Evolutionary conservation across 2,329 filamentous ascomycete species (phyloP), one percentile per base, ranked within the genome.

Genomic region (Apiospora rasikravindrae): DNA sequence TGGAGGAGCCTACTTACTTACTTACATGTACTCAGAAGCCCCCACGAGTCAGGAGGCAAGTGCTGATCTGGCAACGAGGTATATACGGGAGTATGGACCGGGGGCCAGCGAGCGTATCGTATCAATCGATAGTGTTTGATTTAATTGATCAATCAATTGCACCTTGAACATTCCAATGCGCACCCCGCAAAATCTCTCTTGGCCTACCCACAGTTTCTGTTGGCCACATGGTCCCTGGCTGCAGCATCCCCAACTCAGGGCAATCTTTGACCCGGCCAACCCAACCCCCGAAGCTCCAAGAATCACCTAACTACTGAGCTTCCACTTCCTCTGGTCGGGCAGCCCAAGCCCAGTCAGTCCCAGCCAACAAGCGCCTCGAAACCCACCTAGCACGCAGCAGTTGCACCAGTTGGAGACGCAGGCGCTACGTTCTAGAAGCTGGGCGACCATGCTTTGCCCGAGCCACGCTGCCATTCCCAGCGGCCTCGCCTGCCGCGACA

Each of bases 401-500:
- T 44, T 67, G 37, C 33, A 40, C 37, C 22, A 67, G 44, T 26
- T 67, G 37, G 64, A 45, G 64, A 66, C 33, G 33, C 61, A 2
- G 40, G 16, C 29, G 40, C 61, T 22, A 66, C 7, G 4, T 42
- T 44, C 37, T 42, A 44, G 40, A 67, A 67, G 40, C 42, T 67
- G 64, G 22, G 40, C n/a, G 37, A 26, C 40, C 42, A 67, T 72
- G 51, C 26, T 57, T 57, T 33, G 24, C 51, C 51, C 51, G 51
- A 57, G 26, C 51, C 51, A 57, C 26, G 51, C 51, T 57, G 13
- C 51, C 13, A 13, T 13, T 33, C 26, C 53, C 29, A 61, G 53
- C 29, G 10, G 70, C 72, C 53, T 69, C 71, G 69, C 73, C 73
- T 77, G 73, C 75, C 74, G 77, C 73, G 73, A 76, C 73, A 73